These are phyloP conservation scores for Cronartium ribicola DNA, from an alignment of 1,284 basidiomycete species.

Conservation along the genomic window DNA sequence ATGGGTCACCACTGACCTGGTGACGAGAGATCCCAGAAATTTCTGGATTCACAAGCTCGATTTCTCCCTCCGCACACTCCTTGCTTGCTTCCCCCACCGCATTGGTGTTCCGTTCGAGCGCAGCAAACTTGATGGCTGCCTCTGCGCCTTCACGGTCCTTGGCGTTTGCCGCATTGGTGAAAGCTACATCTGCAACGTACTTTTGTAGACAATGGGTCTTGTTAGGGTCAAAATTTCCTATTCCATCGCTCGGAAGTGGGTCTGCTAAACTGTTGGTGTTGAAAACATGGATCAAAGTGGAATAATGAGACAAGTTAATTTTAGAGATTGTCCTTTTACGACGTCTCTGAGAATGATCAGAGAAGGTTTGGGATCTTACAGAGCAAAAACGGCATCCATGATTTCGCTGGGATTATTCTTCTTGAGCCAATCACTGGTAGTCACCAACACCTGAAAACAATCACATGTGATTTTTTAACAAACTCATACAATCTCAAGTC, in stretches of 20 bases:
- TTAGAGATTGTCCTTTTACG: background rate
- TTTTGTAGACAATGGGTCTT: slow-evolving; percentile 26
- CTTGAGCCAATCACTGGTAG: background rate
- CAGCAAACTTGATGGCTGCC: slow-evolving; percentile 62
- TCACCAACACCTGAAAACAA: no score
- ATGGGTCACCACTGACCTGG: slow-evolving; percentile 7
- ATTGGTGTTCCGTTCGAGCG: slow-evolving; percentile 65
- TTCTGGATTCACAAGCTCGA: slow-evolving; percentile 5
- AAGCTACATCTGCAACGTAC: slow-evolving; percentile 22
- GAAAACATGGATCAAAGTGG: no score
- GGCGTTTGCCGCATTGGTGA: slow-evolving; percentile 57
- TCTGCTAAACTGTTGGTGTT: background rate
- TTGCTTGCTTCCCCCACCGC: slow-evolving; percentile 54
- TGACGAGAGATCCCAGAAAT: slow-evolving; percentile 20
- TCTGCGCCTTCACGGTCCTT: slow-evolving; percentile 61
- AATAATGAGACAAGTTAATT: no score
- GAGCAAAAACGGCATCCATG: slow-evolving; percentile 15
- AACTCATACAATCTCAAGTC: no score
- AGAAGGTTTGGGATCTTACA: slow-evolving; percentile 5
- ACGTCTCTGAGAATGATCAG: background rate
- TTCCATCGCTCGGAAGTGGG: slow-evolving; percentile 1
- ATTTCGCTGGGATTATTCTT: slow-evolving; percentile 12
- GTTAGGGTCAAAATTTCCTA: slow-evolving; percentile 7
- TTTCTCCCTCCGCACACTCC: slow-evolving; percentile 8
- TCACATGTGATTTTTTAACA: no score